Evolutionary conservation across 805 yeast genomes (phyloP), one percentile per base, ranked within the genome.

Genomic region (Saturnispora quitensis): DNA sequence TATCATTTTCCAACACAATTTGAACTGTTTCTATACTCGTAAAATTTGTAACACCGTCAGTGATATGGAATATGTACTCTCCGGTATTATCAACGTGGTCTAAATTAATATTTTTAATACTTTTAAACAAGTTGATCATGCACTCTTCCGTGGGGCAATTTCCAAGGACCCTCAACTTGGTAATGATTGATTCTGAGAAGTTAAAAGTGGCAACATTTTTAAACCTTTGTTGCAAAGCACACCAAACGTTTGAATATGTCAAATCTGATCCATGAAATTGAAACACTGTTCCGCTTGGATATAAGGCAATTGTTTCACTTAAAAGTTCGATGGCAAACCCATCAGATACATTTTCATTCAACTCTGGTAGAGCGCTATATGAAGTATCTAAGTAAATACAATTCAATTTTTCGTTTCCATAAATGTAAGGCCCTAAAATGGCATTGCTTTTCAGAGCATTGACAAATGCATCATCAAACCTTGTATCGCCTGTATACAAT

Each of bases 181-280:
- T 18, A 1, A 27, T 15, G 1, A 31, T 8, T 2, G 47, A 20
- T 17, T 46, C 36, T 2, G 49, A 47, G 4, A 53, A 28, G 8
- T 45, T n/a, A 18, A 53, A 49, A 0, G 24, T 40, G 5, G 49
- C 27, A 3, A 20, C 18, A 2, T 34, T 18, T 3, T 45, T 42
- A 22, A 58, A 55, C 24, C 24, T 20, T 1, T 38, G 18, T 28
- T 9, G 40, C 15, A 59, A 8, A 34, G 55, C 48, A 18, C 34
- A 28, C 60, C 62, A 60, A 40, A 59, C 55, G n/a, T 57, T 56
- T 51, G 58, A 62, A 49, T 54, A 60, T n/a, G 60, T 60, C 15
- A 52, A 47, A 3, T 36, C 40, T 13, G 43, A 40, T 40, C 58
- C 55, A 1, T 33, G 12, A 18, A 60, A 50, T 7, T 36, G 24